A percentile compares a stretch with the other conserved stretches of the same genome.
phyloP scores from a whole-genome alignment of 441 rosid species.

The Corymbia calophylla region DNA sequence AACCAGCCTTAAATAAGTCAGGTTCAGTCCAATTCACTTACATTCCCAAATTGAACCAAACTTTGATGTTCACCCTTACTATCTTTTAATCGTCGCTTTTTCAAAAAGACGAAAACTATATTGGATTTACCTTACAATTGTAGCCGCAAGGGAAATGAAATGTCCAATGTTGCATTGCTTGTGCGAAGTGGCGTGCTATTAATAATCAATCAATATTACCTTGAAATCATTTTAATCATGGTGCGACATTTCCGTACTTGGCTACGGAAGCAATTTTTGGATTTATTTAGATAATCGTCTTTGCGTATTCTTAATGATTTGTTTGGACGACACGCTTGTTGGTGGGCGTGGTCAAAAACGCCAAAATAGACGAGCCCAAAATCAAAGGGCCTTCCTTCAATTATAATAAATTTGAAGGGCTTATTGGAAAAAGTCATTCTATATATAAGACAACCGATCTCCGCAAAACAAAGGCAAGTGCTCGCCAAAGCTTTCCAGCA shows the following conservation, averaged over 20 bases:
- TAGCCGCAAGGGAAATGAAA: neutral
- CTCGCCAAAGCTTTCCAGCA: neutral
- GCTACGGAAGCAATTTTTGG: neutral
- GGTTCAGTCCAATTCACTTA: neutral
- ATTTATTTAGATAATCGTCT: too few species aligned
- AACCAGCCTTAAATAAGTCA: rapidly evolving
- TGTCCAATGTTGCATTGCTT: neutral
- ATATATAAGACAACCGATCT: neutral
- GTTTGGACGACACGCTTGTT: neutral
- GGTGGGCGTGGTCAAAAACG: neutral
- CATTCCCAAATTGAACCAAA: neutral
- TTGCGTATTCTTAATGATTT: neutral
- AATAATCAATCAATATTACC: neutral
- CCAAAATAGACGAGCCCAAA: neutral
- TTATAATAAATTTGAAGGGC: neutral
- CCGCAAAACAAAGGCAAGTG: neutral
- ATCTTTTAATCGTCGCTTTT: neutral
- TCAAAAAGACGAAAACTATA: rapidly evolving
- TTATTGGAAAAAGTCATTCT: neutral
- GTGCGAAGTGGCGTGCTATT: neutral
- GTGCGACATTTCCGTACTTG: neutral
- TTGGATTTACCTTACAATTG: neutral
- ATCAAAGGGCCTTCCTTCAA: neutral
- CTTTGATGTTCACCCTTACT: neutral
- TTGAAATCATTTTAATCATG: neutral